Base-by-base conservation (phyloP, 768 basidiomycete species). In the Xerocomus potaroensis region DNA sequence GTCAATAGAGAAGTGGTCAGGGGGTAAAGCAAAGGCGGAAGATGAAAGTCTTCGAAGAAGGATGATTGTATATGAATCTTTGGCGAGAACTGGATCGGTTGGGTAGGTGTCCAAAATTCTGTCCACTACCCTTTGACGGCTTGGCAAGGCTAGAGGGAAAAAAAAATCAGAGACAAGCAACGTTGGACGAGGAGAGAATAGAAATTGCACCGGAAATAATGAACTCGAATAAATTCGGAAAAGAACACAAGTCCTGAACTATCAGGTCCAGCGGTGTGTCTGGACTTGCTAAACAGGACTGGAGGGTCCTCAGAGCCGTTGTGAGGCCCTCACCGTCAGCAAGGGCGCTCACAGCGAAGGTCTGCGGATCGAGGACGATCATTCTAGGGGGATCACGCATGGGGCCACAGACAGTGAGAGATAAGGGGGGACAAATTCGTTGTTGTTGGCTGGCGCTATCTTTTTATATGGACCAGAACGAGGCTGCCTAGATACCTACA, bases 101-200 rank as follows among this genome's bases (percentile, higher is more conserved):
- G 71, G 73, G 43, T 69, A 73, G 18, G 50, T 41, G 16, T 60
- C 53, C 15, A 72, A 12, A 23, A 75, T 64, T 58, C 57, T 66
- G 24, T 22, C 16, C 30, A 56, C 47, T 19, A 69, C 12, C 19
- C 21, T 11, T 23, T 29, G 35, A n/a, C 33, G 41, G 14, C 24
- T 43, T 23, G 55, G 46, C 41, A 47, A 48, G 29, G 48, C 65
- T 64, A 35, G 18, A n/a, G n/a, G n/a, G 18, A 4, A 5, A 21
- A 1, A 39, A 8, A 19, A 0, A 33, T 54, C 36, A 50, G 48
- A 30, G 12, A 12, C 41, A 2, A 24, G 30, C 12, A 38, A 18
- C 10, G 16, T 4, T n/a, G 8, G 27, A 0, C 5, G 16, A 7
- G 18, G 0, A 14, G 14, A 37, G 14, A 43, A 18, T n/a, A n/a